These are phyloP conservation scores for Sordariomycetes sp. DNA, from an alignment of 2,329 filamentous ascomycete species.

Conservation along the genomic window DNA sequence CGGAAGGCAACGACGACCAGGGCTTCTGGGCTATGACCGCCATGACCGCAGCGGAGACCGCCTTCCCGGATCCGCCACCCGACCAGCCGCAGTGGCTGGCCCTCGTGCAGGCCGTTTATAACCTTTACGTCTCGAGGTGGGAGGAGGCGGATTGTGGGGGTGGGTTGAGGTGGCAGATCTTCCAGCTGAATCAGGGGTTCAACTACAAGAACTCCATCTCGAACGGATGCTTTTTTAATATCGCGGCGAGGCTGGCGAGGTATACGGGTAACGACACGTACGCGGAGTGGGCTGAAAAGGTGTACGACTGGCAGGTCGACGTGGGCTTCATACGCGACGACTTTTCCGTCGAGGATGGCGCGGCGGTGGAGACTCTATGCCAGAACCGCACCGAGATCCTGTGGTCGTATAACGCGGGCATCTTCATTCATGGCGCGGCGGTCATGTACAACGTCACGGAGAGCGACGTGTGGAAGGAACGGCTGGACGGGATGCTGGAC, in stretches of 20 bases:
- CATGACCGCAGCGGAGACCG: constrained; percentile 65
- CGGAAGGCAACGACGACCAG: constrained; percentile 60
- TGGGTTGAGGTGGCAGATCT: constrained; percentile 79
- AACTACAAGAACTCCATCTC: constrained; percentile 57
- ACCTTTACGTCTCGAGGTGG: constrained; percentile 62
- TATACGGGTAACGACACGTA: constrained; percentile 76
- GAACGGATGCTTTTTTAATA: constrained; percentile 58
- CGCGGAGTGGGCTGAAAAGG: constrained; percentile 56
- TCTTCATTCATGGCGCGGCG: constrained; percentile 49
- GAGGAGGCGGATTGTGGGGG: constrained; percentile 51
- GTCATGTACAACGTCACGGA: constrained; percentile 50
- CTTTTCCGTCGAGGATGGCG: constrained; percentile 41
- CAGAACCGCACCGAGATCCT: constrained; percentile 37
- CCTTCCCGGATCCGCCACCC: constrained; percentile 53
- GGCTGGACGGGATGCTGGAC: constrained; percentile 43
- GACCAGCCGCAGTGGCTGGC: constrained; percentile 63
- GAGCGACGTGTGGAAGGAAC: constrained; percentile 37
- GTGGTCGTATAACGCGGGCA: constrained; percentile 59
- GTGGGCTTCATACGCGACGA: constrained; percentile 42
- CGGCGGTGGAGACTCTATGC: constrained; percentile 21
- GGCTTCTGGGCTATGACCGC: constrained; percentile 79
- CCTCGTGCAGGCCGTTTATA: constrained; percentile 67
- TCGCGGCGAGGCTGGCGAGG: constrained; percentile 56
- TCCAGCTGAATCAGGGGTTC: constrained; percentile 59
- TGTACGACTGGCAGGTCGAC: constrained; percentile 51